Evolutionary conservation across 2,329 filamentous ascomycete genomes (phyloP).

Genomic region (Exophiala spinifera): DNA sequence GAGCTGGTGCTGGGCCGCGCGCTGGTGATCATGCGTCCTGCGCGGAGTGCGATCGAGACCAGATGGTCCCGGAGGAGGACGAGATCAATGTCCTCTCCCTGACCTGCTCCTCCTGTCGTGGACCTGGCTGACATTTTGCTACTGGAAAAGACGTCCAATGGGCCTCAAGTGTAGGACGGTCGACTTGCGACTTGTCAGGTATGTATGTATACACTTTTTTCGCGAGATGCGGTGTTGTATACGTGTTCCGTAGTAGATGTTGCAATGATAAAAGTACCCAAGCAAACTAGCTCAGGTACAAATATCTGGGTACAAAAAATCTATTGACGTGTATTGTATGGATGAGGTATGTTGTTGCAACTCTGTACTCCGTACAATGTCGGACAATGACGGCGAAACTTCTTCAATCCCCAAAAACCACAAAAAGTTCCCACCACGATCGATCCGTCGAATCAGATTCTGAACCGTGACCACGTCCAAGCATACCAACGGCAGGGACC

Average conservation of each 20-base stretch:
- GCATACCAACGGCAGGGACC: no score
- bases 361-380: no score
- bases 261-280: no score
- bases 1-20: slow-evolving; percentile 38
- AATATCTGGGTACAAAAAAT: no score
- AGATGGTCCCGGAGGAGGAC: slow-evolving; percentile 41
- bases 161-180: no score
- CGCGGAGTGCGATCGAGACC: slow-evolving; percentile 39
- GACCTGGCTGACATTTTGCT: slow-evolving; percentile 1
- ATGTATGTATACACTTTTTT: no score
- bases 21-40: slow-evolving; percentile 43
- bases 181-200: no score
- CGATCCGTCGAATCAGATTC: background rate
- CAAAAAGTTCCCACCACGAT: background rate
- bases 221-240: no score
- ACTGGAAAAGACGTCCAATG: background rate
- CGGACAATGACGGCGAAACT: background rate
- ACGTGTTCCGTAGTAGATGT: no score
- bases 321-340: no score
- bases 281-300: no score
- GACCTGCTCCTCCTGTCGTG: background rate
- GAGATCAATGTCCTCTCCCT: slow-evolving; percentile 25
- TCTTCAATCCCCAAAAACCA: background rate
- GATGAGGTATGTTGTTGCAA: no score
- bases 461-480: background rate